Conservation (phyloP, 345 rosid species). For the Eucalyptus curtisii region DNA sequence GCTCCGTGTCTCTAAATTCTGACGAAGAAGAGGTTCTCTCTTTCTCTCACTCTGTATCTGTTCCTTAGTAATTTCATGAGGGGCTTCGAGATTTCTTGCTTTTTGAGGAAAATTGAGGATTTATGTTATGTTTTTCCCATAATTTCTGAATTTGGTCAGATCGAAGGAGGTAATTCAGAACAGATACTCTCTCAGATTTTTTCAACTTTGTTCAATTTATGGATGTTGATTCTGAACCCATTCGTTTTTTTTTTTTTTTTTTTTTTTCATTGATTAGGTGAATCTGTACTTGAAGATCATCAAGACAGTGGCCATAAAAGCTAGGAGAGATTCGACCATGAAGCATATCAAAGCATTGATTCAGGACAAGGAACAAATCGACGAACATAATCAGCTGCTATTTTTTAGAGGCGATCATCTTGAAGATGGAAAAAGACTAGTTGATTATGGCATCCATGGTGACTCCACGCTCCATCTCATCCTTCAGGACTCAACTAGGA, state of each 20-base stretch:
- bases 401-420: constrained; percentile 7
- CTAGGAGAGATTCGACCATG: constrained; percentile 3
- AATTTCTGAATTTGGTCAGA: background rate
- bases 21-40: background rate
- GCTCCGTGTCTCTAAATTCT: background rate
- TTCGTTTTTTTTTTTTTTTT: background rate
- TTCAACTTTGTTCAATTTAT: background rate
- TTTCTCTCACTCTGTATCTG: background rate
- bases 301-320: constrained; percentile 4
- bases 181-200: background rate
- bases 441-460: background rate
- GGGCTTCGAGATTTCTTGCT: background rate
- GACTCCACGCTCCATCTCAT: background rate
- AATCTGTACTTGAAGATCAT: constrained; percentile 11
- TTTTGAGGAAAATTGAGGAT: background rate
- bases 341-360: constrained; percentile 10
- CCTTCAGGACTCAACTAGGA: background rate
- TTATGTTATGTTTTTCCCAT: background rate
- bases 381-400: background rate
- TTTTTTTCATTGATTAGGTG: background rate
- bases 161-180: background rate
- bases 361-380: constrained; percentile 7
- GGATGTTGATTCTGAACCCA: background rate
- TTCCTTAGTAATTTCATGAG: background rate
- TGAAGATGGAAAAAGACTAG: background rate